phyloP scores from a whole-genome alignment of 257 asterid species.

The Verbascum thapsus region DNA sequence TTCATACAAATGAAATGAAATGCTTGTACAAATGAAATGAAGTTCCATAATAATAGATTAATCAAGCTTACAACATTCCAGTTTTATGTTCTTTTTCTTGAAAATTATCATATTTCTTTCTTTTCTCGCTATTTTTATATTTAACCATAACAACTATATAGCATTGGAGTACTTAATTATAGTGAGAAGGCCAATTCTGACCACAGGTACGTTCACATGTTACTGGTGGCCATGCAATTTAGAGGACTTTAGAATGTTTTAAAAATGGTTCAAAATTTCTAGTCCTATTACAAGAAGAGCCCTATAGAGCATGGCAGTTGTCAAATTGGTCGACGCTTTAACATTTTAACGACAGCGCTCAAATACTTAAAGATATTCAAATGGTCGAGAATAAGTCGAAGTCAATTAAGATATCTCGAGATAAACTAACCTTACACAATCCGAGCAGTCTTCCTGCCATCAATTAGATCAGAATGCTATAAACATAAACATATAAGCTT shows the following conservation, averaged over 20 bases:
- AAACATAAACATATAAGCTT: conserved; percentile 19
- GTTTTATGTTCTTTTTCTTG: background rate
- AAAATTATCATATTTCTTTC: background rate
- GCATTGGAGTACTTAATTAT: background rate
- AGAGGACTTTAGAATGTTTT: background rate
- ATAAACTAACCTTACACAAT: conserved; percentile 39
- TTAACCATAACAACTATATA: background rate
- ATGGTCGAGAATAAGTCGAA: background rate
- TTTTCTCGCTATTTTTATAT: background rate
- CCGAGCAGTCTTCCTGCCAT: conserved; percentile 25
- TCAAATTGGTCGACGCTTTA: background rate
- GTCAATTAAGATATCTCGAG: conserved; percentile 8
- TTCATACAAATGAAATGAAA: too few species aligned
- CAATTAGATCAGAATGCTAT: conserved; percentile 28
- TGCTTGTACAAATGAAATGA: background rate
- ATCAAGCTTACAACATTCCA: too few species aligned
- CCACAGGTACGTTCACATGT: background rate
- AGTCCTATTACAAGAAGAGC: background rate
- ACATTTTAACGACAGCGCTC: background rate
- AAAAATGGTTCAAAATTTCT: conserved; percentile 2
- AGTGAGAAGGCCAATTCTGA: background rate
- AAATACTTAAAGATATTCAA: background rate
- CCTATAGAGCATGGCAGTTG: too few species aligned
- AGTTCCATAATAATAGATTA: background rate
- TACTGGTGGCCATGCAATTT: background rate